Base-by-base conservation (phyloP, 1,139 yeast genomes). In the Blastobotrys apis region DNA sequence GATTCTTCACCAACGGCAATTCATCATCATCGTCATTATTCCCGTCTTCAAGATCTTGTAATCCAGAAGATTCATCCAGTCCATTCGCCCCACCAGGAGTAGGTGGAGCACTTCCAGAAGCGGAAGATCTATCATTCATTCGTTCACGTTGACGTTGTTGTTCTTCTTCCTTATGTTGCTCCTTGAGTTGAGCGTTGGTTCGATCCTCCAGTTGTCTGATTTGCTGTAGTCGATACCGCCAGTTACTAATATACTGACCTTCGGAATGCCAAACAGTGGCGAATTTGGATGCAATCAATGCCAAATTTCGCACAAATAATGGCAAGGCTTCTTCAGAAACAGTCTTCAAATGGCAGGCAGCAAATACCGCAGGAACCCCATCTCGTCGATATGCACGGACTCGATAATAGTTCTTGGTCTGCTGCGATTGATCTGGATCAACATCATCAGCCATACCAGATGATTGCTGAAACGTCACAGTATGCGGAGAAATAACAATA, bases 301-400 rank as follows among this genome's bases (percentile, higher is more conserved):
- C 79, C 49, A 84, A 64, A 49, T 81, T 82, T 39, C 95, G 71
- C 10, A 86, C 76, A 58, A 81, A 80, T 4, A 68, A 65, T 0
- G 94, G 74, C 39, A 87, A 64, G 33, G 77, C 75, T 35, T 72
- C 74, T 48, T 72, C 79, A 25, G 82, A 74, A 6, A 86, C 70
- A 31, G 86, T 69, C 63, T 85, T 86, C 62, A 81, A 75, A 56
- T 84, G 90, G 47, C 84, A 77, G 0, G 90, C 80, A 0, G 94
- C 81, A 59, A 84, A 80, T 3, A 84, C 73, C 2, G 83, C 86
- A 1, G 94, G 94, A 2, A 84, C 80, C 0, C 87, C 92, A 2
- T 77, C 70, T 44, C 83, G 69, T 51, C 90, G 69, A 58, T 71
- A 78, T 0, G 80, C 73, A 47, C 83, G 78, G 4, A 85, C 87